These are phyloP conservation scores for Lathyrus oleraceus DNA, from an alignment of 306 rosid genomes.

Conservation along the genomic window DNA sequence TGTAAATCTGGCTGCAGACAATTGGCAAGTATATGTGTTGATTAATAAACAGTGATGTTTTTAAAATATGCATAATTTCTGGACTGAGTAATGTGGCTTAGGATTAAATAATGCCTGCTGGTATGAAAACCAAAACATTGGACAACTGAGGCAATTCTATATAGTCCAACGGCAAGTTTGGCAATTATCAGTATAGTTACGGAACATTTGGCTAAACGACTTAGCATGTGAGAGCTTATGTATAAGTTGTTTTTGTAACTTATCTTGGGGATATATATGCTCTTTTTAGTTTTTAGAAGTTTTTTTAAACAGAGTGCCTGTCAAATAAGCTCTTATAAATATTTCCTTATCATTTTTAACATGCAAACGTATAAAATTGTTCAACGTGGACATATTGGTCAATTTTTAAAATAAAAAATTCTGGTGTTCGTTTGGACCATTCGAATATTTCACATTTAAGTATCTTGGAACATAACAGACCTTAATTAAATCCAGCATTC, in stretches of 20 bases:
- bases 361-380: conserved; percentile 11
- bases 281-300: too few relatives aligned
- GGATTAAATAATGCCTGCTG: too few relatives aligned
- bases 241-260: neutral
- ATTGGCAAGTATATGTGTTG: conserved; percentile 40
- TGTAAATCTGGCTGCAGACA: conserved; percentile 84
- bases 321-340: neutral
- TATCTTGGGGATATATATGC: too few relatives aligned
- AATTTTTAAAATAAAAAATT: neutral
- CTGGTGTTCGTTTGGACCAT: conserved; percentile 14
- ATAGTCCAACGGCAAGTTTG: conserved; percentile 20
- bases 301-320: neutral
- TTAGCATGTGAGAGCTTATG: neutral
- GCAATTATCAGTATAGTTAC: too few relatives aligned
- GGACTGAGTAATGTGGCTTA: conserved; percentile 21
- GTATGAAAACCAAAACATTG: too few relatives aligned
- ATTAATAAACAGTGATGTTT: conserved; percentile 28
- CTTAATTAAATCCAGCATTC: conserved; percentile 93
- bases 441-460: conserved; percentile 25
- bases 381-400: conserved; percentile 25
- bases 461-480: conserved; percentile 43
- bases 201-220: neutral
- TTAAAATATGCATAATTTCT: neutral
- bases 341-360: conserved; percentile 16
- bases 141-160: too few relatives aligned